phyloP scores from a whole-genome alignment of 306 rosid genomes.

The Cicer yamashitae region DNA sequence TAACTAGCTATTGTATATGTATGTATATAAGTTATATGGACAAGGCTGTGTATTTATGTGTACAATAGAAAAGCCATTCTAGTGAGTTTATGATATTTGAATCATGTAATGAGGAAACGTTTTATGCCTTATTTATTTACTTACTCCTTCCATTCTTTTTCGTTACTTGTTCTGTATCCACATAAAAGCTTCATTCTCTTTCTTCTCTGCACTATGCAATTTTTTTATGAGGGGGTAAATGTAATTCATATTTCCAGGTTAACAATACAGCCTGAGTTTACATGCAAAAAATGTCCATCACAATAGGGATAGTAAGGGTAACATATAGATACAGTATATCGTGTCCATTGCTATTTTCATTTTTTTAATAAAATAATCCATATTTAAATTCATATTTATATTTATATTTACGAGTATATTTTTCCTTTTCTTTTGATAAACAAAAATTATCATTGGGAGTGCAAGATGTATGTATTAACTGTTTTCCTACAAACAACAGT shows the following conservation, averaged over 20 bases:
- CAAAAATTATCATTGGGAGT: too few species aligned
- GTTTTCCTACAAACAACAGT: too few species aligned
- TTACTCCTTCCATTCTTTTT: not conserved
- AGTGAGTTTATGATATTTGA: constrained; percentile 18
- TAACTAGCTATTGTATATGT: constrained; percentile 26
- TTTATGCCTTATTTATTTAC: not conserved
- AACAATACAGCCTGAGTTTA: not conserved
- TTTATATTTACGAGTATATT: too few species aligned
- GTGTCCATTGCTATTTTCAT: not conserved
- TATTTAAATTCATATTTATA: not conserved
- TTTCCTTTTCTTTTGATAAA: too few species aligned
- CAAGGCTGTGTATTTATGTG: constrained; percentile 30
- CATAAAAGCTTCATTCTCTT: not conserved
- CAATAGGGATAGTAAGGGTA: not conserved
- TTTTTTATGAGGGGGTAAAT: constrained; percentile 1
- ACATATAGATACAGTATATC: not conserved
- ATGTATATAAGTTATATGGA: constrained; percentile 3
- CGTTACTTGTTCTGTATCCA: not conserved
- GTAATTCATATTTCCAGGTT: not conserved
- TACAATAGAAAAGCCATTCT: constrained; percentile 23
- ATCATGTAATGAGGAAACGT: constrained; percentile 13
- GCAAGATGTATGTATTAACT: too few species aligned
- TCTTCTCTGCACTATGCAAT: not conserved
- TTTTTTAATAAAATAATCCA: too few species aligned
- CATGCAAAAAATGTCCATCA: not conserved